Conservation (phyloP, 805 yeast genomes). For the Candida patagonica region DNA sequence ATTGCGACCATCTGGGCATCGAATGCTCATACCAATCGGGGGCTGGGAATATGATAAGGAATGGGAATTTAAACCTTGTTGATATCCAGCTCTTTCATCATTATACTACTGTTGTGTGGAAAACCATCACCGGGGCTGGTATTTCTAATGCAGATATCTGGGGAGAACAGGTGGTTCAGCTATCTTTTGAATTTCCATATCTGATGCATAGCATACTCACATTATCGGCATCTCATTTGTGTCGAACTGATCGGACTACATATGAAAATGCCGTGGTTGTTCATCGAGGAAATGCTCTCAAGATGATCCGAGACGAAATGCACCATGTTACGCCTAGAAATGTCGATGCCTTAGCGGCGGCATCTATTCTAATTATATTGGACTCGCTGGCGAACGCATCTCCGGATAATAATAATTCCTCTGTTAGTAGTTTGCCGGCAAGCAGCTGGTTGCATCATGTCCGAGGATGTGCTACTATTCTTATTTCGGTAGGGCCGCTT, state of each 20-base stretch:
- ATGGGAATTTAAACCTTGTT: conserved; percentile 45
- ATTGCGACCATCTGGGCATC: conserved; percentile 71
- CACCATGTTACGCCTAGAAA: conserved; percentile 73
- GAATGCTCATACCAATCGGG: conserved; percentile 38
- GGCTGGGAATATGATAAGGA: conserved; percentile 5
- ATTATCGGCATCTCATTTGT: conserved; percentile 84
- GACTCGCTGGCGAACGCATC: conserved; percentile 82
- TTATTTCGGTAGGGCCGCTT: conserved; percentile 94
- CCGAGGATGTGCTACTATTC: conserved; percentile 91
- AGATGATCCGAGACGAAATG: conserved; percentile 77
- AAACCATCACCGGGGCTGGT: conserved; percentile 84
- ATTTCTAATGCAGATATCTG: conserved; percentile 79
- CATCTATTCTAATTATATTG: conserved; percentile 81
- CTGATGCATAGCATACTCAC: conserved; percentile 88
- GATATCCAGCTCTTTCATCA: conserved; percentile 82
- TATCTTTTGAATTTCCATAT: conserved; percentile 82
- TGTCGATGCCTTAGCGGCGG: conserved; percentile 80
- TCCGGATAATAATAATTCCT: conserved; percentile 34
- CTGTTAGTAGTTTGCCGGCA: conserved; percentile 63
- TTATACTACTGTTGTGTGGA: conserved; percentile 75
- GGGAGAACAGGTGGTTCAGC: conserved; percentile 78
- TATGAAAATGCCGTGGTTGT: conserved; percentile 15
- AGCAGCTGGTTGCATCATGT: conserved; percentile 97
- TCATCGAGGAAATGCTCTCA: conserved; percentile 80
- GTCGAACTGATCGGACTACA: conserved; percentile 69